Evolutionary conservation across 129 eudicot genomes (phyloP).

Genomic region (Oenanthe sinensis): DNA sequence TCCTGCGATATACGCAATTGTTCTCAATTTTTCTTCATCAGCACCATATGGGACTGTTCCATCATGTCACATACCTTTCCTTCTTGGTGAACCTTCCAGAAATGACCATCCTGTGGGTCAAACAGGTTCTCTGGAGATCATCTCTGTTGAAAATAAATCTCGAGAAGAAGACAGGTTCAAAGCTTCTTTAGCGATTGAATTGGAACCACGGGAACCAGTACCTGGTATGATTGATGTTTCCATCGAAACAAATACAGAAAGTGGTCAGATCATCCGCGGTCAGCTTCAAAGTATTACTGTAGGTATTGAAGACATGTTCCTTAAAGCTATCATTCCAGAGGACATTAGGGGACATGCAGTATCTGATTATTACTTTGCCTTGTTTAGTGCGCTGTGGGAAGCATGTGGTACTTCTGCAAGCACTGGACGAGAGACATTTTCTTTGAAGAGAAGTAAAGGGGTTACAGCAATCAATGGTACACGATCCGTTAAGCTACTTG

Average conservation of each 20-base stretch:
- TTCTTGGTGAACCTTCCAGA: slow-evolving; percentile 58
- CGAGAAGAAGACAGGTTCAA: slow-evolving; percentile 34
- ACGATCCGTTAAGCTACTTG: slow-evolving; percentile 83
- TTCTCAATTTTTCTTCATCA: slow-evolving; percentile 71
- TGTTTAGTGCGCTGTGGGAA: slow-evolving; percentile 90
- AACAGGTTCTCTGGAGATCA: slow-evolving; percentile 46
- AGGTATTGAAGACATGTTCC: slow-evolving; percentile 98
- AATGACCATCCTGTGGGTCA: slow-evolving; percentile 22
- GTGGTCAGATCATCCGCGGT: slow-evolving; percentile 69
- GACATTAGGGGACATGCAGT: slow-evolving; percentile 32
- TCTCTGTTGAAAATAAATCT: slow-evolving; percentile 43
- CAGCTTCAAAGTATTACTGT: slow-evolving; percentile 58
- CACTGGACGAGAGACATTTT: slow-evolving; percentile 77
- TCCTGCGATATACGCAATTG: slow-evolving; percentile 80
- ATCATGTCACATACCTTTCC: slow-evolving; percentile 68
- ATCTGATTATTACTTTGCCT: slow-evolving; percentile 40
- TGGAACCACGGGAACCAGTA: slow-evolving; percentile 85
- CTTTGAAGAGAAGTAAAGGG: slow-evolving; percentile 80
- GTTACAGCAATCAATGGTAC: slow-evolving; percentile 74
- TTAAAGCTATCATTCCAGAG: slow-evolving; percentile 56
- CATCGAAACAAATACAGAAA: slow-evolving; percentile 76
- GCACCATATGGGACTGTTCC: slow-evolving; percentile 76
- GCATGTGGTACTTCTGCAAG: slow-evolving; percentile 81
- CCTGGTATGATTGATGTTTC: slow-evolving; percentile 79
- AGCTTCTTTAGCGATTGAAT: slow-evolving; percentile 53